Conservation (phyloP, 179 eudicot species). For the Amaranthus tricolor region DNA sequence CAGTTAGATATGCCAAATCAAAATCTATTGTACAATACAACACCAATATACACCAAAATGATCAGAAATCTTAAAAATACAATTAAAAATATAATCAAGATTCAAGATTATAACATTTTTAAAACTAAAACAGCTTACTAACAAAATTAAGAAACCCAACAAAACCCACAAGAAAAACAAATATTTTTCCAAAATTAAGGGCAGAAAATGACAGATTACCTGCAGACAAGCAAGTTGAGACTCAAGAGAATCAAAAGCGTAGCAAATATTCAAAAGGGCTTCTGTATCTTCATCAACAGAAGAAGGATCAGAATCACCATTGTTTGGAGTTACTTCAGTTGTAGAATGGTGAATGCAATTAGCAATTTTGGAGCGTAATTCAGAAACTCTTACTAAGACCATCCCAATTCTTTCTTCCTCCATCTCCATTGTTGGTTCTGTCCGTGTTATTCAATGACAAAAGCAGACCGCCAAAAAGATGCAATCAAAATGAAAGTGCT, state of each 20-base stretch:
- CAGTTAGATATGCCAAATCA: background rate
- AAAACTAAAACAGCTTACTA: constrained; percentile 10
- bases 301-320: constrained; percentile 10
- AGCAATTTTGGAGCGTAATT: constrained; percentile 70
- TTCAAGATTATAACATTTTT: background rate
- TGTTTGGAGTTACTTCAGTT: constrained; percentile 9
- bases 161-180: background rate
- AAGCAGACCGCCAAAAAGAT: constrained; percentile 7
- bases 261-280: constrained; percentile 63
- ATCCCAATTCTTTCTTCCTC: constrained; percentile 70
- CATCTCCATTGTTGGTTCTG: constrained; percentile 35
- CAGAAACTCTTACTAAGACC: constrained; percentile 69
- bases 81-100: background rate
- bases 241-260: constrained; percentile 75
- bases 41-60: background rate
- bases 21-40: background rate
- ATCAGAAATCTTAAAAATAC: background rate
- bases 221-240: constrained; percentile 71
- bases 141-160: constrained; percentile 17
- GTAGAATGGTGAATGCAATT: constrained; percentile 48
- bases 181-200: background rate
- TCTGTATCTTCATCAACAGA: constrained; percentile 42
- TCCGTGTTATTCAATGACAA: background rate
- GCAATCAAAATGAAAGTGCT: background rate
- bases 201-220: constrained; percentile 29